Evolutionary conservation across 768 basidiomycete genomes (phyloP).

Genomic region (Mrakia frigida): DNA sequence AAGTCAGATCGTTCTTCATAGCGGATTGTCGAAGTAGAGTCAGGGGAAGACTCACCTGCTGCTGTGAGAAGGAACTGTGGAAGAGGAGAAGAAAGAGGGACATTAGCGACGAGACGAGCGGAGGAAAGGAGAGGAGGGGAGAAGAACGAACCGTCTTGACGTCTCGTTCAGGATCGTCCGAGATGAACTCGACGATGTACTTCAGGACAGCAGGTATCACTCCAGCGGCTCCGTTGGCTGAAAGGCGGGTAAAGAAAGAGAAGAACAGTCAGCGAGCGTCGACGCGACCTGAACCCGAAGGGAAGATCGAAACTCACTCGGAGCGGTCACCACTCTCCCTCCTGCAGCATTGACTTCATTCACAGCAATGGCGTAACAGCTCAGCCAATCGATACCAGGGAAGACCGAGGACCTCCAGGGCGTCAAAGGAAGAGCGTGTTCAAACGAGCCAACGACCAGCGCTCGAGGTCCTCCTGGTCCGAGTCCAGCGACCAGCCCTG

Average conservation of each 20-base stretch:
- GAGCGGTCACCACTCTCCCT: constrained; percentile 89
- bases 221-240: constrained; percentile 85
- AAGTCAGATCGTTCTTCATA: no score
- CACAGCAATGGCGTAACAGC: constrained; percentile 64
- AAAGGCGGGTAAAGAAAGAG: background rate
- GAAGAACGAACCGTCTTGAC: constrained; percentile 35
- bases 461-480: background rate
- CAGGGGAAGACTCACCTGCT: background rate
- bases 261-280: constrained; percentile 5
- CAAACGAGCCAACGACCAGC: constrained; percentile 65
- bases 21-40: background rate
- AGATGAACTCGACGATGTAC: constrained; percentile 55
- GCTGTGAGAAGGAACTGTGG: constrained; percentile 75
- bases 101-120: background rate
- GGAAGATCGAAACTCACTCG: constrained; percentile 31
- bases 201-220: constrained; percentile 78
- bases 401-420: constrained; percentile 45
- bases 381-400: constrained; percentile 87
- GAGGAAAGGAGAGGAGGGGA: background rate
- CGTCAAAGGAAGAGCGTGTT: constrained; percentile 75
- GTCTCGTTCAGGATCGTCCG: constrained; percentile 69
- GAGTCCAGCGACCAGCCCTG: background rate
- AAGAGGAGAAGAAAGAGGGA: constrained; percentile 54
- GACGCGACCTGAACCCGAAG: background rate
- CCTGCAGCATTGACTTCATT: constrained; percentile 65